Percentiles rank a stretch among this genome's conserved stretches.
These are phyloP conservation scores for Rhizopus stolonifer DNA, from an alignment of 371 early-diverging fungal genomes.

Conservation along the genomic window DNA sequence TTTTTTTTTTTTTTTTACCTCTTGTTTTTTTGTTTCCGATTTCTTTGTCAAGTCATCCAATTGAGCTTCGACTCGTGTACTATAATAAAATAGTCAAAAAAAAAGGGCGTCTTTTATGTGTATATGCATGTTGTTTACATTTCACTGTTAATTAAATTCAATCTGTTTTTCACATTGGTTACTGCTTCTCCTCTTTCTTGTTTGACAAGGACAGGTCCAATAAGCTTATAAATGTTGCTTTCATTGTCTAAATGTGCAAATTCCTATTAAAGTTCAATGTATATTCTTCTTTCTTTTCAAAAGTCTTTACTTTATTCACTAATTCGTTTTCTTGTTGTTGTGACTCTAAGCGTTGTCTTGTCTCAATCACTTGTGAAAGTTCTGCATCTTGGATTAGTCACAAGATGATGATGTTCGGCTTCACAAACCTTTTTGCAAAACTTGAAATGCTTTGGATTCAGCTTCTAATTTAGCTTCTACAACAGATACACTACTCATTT, in stretches of 20 bases:
- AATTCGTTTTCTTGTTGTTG: constrained; percentile 94
- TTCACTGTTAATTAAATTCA: constrained; percentile 87
- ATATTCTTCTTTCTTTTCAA: neutral
- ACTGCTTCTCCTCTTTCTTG: constrained; percentile 87
- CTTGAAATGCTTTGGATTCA: constrained; percentile 63
- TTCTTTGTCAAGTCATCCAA: constrained; percentile 76
- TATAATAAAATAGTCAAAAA: constrained; percentile 25
- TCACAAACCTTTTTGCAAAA: constrained; percentile 57
- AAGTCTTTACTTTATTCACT: constrained; percentile 69
- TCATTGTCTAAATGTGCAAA: constrained; percentile 79
- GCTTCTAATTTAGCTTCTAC: constrained; percentile 63
- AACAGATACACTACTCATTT: constrained; percentile 28
- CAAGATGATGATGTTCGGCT: neutral
- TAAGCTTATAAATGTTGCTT: constrained; percentile 88
- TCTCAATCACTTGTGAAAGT: constrained; percentile 71
- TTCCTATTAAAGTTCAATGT: constrained; percentile 59
- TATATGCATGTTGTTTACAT: constrained; percentile 59
- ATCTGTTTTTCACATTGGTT: constrained; percentile 89
- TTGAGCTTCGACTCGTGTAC: constrained; percentile 81
- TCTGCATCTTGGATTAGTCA: constrained; percentile 47
- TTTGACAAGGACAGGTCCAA: constrained; percentile 94
- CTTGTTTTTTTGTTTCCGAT: constrained; percentile 75
- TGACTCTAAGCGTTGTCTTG: constrained; percentile 86
- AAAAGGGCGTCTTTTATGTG: neutral
- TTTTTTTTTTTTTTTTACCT: constrained; percentile 56